phyloP scores from a whole-genome alignment of 352 stramenopile genomes.

The Phytophthora uliginosa region DNA sequence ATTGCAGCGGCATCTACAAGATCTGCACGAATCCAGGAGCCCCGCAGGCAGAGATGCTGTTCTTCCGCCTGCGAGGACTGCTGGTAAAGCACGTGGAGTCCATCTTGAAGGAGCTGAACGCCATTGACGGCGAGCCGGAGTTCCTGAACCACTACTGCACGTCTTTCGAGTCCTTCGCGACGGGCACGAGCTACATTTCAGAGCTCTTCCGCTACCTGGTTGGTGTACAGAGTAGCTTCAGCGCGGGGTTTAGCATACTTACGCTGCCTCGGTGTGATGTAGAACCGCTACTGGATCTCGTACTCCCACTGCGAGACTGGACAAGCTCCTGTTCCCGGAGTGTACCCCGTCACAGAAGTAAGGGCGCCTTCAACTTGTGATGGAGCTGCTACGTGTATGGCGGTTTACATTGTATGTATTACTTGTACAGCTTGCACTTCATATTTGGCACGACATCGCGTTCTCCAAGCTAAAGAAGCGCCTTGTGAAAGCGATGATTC shows the following conservation, averaged over 20 bases:
- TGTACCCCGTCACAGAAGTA: conserved; percentile 88
- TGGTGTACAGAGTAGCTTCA: background rate
- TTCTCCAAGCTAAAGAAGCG: conserved; percentile 81
- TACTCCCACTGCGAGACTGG: conserved; percentile 90
- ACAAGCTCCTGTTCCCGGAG: conserved; percentile 82
- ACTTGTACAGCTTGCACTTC: conserved; percentile 70
- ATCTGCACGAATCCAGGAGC: conserved; percentile 89
- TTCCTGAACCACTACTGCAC: conserved; percentile 79
- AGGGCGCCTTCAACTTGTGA: background rate
- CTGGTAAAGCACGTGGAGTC: conserved; percentile 76
- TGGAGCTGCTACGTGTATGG: background rate
- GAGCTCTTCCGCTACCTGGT: conserved; percentile 89
- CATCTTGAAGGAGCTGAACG: conserved; percentile 68
- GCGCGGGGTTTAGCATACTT: background rate
- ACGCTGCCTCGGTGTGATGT: background rate
- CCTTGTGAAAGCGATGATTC: conserved; percentile 68
- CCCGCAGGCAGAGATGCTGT: conserved; percentile 86
- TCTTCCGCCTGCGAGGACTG: conserved; percentile 79
- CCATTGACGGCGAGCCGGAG: conserved; percentile 67
- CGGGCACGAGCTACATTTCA: conserved; percentile 82
- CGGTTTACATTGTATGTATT: background rate
- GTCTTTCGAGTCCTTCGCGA: conserved; percentile 80
- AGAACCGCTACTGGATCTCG: conserved; percentile 91
- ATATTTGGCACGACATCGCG: conserved; percentile 88
- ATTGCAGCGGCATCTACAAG: conserved; percentile 83